Conservation (phyloP, 352 stramenopile species). For the Phytophthora fragariae region DNA sequence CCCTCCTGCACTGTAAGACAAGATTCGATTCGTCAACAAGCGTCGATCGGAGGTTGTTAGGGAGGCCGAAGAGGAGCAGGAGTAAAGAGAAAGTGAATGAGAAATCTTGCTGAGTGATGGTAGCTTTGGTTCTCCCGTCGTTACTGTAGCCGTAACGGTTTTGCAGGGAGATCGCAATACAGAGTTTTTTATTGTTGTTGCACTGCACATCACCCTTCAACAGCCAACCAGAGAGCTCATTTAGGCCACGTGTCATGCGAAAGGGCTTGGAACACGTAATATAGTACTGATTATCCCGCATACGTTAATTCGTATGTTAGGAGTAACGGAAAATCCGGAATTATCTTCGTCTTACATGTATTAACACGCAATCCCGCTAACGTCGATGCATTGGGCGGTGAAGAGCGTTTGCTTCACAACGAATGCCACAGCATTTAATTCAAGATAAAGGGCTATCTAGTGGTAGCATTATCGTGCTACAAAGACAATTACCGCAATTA, state of each 20-base stretch:
- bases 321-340: neutral
- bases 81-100: neutral
- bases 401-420: too few species aligned
- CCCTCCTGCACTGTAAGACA: conserved; percentile 15
- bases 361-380: too few species aligned
- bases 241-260: conserved; percentile 1
- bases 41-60: neutral
- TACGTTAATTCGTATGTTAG: neutral
- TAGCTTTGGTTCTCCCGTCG: neutral
- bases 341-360: neutral
- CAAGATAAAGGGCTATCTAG: too few species aligned
- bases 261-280: conserved; percentile 7
- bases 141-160: neutral
- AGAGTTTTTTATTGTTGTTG: conserved; percentile 2
- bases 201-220: neutral
- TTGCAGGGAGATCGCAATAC: conserved; percentile 15
- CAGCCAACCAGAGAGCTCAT: neutral
- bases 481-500: too few species aligned
- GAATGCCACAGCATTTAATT: too few species aligned
- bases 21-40: conserved; percentile 18
- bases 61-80: neutral
- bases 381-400: too few species aligned
- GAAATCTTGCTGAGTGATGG: conserved; percentile 10
- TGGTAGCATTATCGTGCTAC: too few species aligned
- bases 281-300: conserved; percentile 8